Evolutionary conservation across 176 grass and related monocot species (phyloP), one percentile per base, ranked within the genome.

Genomic region (Aegilops tauschii): DNA sequence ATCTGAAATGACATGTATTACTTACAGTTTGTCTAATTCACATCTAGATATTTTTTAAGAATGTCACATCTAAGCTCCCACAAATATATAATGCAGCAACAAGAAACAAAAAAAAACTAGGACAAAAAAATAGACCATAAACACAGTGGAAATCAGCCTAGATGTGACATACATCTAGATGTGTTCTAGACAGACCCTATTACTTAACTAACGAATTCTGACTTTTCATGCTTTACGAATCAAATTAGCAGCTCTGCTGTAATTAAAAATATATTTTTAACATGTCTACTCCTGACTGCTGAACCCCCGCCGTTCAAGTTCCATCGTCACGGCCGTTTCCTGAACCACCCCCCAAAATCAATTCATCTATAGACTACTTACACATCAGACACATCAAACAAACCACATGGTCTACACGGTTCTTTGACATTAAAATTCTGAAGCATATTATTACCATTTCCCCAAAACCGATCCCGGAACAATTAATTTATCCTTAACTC

Each of bases 381-480:
- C 74, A 83, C 21, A 78, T 36, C n/a, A 79, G 36, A 30, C 16
- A 35, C 86, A 68, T 76, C 16, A 76, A 75, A 75, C 72, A 78
- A 58, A 69, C 37, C 40, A 66, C 68, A 54, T 54, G n/a, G 76
- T 20, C 6, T 84, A 9, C 35, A 30, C 61, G 28, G 42, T 39
- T 63, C 65, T 61, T 61, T 12, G 34, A 47, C 30, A 52, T 62
- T 14, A 44, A 66, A 79, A 14, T 17, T 61, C 44, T 44, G 4
- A 49, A 29, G 76, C 64, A 81, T 44, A 47, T 34, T 35, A 64
- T 77, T 39, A 32, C 40, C 13, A 7, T 58, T 69, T 65, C n/a
- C 8, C 16, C 39, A 69, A 29, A 75, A 14, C 27, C 36, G 72
- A 84, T 31, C 77, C 32, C 9, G 18, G 56, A 59, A 9, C 12